Evolutionary conservation across 495 filamentous ascomycete genomes (phyloP), one percentile per base, ranked within the genome.

Genomic region (Penicillium tannophilum): DNA sequence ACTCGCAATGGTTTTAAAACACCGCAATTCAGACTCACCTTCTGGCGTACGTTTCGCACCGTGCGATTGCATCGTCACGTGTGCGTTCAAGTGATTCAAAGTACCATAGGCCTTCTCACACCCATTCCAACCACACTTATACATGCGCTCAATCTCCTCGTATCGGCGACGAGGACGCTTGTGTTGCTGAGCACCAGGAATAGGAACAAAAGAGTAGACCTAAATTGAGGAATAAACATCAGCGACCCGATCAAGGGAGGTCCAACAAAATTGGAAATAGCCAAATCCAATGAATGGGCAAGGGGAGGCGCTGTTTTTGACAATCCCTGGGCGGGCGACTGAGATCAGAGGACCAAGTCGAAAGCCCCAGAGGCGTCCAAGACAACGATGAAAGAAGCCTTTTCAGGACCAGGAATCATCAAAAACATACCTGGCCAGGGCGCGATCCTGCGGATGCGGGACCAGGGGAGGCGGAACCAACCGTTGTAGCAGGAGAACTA

Each of bases 81-180:
- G 93, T 31, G 93, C 93, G 64, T 98, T 98, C 64, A 98, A 72
- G 71, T 98, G 93, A 71, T 98, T 98, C 55, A 98, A 76, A 24
- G 93, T 98, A 55, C 93, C 93, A 66, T 98, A 98, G 12, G 93
- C 93, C 75, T 98, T 98, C 70, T 98, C 94, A 71, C 94, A 98
- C 5, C 93, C 93, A 59, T 97, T 90, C 90, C 92, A 97, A 10
- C 94, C 94, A 76, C 94, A 98, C 75, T 97, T 97, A 79, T 98
- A 98, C 94, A 98, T 98, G 58, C 94, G 88, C 80, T 98, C 94
- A 68, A 98, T 98, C 72, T 98, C 94, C 77, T 98, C 94, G 66
- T 97, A 98, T 33, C 94, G 86, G 61, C 94, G 85, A 63, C 94
- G 86, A 20, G 94, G 94, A 47, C 94, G 87, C 81, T 98, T 98